Evolutionary conservation across 2,329 filamentous ascomycete species (phyloP).

Genomic region (Aspergillus fumigatiaffinis): DNA sequence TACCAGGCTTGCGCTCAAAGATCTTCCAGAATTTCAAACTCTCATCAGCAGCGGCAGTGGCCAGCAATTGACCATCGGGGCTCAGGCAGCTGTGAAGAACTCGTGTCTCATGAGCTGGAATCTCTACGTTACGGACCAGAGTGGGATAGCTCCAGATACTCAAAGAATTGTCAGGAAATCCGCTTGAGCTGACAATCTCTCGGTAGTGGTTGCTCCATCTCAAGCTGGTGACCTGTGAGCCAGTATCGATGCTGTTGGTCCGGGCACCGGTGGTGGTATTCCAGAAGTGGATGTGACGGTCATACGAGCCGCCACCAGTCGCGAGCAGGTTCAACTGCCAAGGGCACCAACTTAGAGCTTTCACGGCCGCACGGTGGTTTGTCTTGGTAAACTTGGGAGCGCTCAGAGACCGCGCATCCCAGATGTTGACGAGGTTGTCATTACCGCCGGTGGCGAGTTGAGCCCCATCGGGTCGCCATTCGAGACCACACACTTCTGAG

Average conservation of each 20-base stretch:
- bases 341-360: slow-evolving; percentile 97
- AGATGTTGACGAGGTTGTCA: slow-evolving; percentile 98
- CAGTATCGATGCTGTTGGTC: slow-evolving; percentile 98
- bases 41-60: slow-evolving; percentile 93
- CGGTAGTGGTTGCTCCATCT: slow-evolving; percentile 97
- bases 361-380: slow-evolving; percentile 98
- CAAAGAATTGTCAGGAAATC: slow-evolving; percentile 98
- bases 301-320: slow-evolving; percentile 92
- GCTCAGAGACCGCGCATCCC: slow-evolving; percentile 89
- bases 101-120: slow-evolving; percentile 93
- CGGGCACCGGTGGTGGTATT: slow-evolving; percentile 96
- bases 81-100: slow-evolving; percentile 96
- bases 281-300: slow-evolving; percentile 99
- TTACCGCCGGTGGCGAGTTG: slow-evolving; percentile 97
- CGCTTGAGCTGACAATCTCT: slow-evolving; percentile 95
- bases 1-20: slow-evolving; percentile 95
- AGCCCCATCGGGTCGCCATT: slow-evolving; percentile 94
- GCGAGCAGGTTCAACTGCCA: slow-evolving; percentile 98
- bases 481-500: slow-evolving; percentile 94
- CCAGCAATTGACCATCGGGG: slow-evolving; percentile 96
- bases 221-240: slow-evolving; percentile 92
- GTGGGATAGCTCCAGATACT: slow-evolving; percentile 99
- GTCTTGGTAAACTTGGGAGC: slow-evolving; percentile 99
- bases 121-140: slow-evolving; percentile 94
- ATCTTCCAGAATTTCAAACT: slow-evolving; percentile 99